phyloP scores from a whole-genome alignment of 2,329 filamentous ascomycete species.

The Ceratocystis lukuohia region DNA sequence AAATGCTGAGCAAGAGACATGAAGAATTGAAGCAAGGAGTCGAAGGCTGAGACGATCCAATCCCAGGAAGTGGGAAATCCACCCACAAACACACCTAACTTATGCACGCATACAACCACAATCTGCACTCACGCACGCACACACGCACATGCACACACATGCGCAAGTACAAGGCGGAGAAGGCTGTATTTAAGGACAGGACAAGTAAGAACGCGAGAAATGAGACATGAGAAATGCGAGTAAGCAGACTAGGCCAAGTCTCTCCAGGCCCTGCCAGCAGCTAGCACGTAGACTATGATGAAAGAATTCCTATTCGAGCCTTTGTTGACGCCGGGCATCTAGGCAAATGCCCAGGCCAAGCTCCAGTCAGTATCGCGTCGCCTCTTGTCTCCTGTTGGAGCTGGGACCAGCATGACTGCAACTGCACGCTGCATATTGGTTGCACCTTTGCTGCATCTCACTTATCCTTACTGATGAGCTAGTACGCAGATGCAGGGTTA shows the following conservation, averaged over 20 bases:
- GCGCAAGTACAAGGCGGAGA: slow-evolving; percentile 1
- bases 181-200: neutral
- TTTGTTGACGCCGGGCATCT: no score
- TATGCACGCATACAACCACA: neutral
- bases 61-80: neutral
- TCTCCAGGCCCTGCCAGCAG: no score
- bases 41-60: neutral
- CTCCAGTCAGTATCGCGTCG: no score
- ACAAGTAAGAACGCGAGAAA: neutral
- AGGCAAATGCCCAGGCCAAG: no score
- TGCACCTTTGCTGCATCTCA: no score
- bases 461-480: neutral
- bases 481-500: neutral
- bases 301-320: no score
- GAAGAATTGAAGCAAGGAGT: no score
- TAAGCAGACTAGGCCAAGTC: neutral
- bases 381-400: no score
- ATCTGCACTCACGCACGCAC: neutral
- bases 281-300: no score
- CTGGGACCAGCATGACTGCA: neutral
- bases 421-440: neutral
- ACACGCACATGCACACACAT: neutral
- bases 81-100: neutral
- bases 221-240: neutral
- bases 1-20: neutral